Evolutionary conservation across 495 filamentous ascomycete genomes (phyloP).

Genomic region (Penicillium riverlandense): DNA sequence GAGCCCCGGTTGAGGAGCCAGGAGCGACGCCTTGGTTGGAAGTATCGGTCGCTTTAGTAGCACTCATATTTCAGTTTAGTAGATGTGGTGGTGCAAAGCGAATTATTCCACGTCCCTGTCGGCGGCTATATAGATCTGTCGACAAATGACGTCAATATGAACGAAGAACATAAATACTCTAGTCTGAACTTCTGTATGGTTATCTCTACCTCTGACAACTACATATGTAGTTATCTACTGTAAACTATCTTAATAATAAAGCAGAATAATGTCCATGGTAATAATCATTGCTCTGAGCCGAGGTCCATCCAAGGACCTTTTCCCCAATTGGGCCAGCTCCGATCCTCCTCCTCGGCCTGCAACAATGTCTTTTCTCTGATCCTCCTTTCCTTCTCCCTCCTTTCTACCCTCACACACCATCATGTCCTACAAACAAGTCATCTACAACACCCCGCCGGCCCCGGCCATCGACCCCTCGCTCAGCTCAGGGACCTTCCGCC

Average conservation of each 20-base stretch:
- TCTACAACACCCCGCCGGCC: slow-evolving; percentile 32
- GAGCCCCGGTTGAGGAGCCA: slow-evolving; percentile 25
- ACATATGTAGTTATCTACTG: background rate
- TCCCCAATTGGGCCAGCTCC: slow-evolving; percentile 24
- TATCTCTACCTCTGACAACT: background rate
- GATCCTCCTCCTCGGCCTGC: slow-evolving; percentile 2
- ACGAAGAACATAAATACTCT: background rate
- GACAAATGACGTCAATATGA: slow-evolving; percentile 16
- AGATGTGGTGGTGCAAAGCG: background rate
- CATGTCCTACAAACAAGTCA: slow-evolving; percentile 37
- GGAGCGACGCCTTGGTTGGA: slow-evolving; percentile 2
- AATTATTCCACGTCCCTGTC: background rate
- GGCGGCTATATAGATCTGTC: background rate
- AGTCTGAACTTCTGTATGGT: background rate
- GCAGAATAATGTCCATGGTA: background rate
- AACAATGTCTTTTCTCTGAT: background rate
- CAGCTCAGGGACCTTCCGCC: slow-evolving; percentile 44
- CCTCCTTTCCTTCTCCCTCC: background rate
- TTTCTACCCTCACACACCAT: background rate
- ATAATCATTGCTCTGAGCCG: slow-evolving; percentile 9
- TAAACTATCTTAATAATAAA: background rate
- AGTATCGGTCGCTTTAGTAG: background rate
- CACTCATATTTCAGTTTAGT: background rate
- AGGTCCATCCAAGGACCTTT: slow-evolving; percentile 20
- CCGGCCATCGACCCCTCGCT: slow-evolving; percentile 36